Conservation (phyloP, 225 moss, liverwort and hornwort species). For the Straminergon stramineum region DNA sequence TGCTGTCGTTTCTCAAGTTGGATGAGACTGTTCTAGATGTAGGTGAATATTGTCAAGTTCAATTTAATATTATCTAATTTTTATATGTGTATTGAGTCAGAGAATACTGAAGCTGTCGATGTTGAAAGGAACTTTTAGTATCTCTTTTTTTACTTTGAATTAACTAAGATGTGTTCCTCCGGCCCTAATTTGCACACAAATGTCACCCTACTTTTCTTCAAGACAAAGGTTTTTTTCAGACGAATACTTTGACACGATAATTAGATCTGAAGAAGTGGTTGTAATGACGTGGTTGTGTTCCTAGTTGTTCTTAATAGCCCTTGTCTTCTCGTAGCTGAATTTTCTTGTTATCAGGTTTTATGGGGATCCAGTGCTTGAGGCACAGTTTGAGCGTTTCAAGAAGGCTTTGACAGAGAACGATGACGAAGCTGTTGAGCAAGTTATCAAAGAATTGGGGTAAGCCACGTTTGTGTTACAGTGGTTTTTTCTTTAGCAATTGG, state of each 20-base stretch:
- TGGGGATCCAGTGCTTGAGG: constrained; percentile 3
- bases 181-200: background rate
- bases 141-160: background rate
- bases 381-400: constrained; percentile 14
- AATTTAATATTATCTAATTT: background rate
- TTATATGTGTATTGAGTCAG: background rate
- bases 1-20: background rate
- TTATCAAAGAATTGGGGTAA: constrained; percentile 13
- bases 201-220: background rate
- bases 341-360: background rate
- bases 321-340: background rate
- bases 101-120: background rate
- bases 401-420: background rate
- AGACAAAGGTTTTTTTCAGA: background rate
- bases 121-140: background rate
- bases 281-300: background rate
- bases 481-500: background rate
- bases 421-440: background rate
- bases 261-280: background rate
- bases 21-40: background rate
- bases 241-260: background rate
- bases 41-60: background rate
- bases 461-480: background rate
- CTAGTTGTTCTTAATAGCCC: background rate
- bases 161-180: background rate